Conservation (phyloP, 2,329 filamentous ascomycete species). For the Penicillium sp. region DNA sequence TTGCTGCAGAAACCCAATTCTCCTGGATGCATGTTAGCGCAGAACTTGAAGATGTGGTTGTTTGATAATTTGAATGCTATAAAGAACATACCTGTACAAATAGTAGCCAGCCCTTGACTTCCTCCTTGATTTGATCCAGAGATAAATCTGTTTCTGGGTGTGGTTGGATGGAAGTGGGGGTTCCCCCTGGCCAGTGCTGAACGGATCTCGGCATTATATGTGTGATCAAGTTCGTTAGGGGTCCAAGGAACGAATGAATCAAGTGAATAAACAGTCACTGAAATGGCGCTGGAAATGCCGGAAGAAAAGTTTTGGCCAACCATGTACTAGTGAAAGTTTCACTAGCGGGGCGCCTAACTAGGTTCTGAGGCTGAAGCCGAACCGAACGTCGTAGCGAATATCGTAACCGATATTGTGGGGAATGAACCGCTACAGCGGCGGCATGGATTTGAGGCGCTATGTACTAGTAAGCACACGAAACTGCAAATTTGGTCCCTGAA, state of each 20-base stretch:
- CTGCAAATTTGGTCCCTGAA: too few relatives aligned
- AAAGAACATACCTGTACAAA: slow-evolving; percentile 6
- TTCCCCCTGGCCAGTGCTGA: slow-evolving; percentile 12
- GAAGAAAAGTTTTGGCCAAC: neutral
- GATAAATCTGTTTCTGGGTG: slow-evolving; percentile 10
- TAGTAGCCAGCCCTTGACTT: slow-evolving; percentile 14
- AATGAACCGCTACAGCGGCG: too few relatives aligned
- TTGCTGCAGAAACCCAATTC: slow-evolving; percentile 9
- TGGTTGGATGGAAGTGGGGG: slow-evolving; percentile 7
- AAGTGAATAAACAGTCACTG: neutral
- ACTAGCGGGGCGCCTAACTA: neutral
- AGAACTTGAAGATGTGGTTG: neutral
- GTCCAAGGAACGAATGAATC: neutral
- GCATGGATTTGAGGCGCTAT: too few relatives aligned
- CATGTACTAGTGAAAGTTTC: neutral
- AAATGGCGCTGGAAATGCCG: neutral
- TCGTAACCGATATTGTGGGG: too few relatives aligned
- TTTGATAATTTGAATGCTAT: neutral
- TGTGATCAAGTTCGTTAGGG: neutral
- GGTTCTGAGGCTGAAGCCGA: neutral
- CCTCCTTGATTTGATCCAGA: slow-evolving; percentile 10
- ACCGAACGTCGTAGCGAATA: neutral
- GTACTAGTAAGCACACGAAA: too few relatives aligned
- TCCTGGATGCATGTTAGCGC: slow-evolving; percentile 2
- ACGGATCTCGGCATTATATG: slow-evolving; percentile 1